These are phyloP conservation scores for Usnea hakonensis DNA, from an alignment of 495 filamentous ascomycete genomes.

Conservation along the genomic window DNA sequence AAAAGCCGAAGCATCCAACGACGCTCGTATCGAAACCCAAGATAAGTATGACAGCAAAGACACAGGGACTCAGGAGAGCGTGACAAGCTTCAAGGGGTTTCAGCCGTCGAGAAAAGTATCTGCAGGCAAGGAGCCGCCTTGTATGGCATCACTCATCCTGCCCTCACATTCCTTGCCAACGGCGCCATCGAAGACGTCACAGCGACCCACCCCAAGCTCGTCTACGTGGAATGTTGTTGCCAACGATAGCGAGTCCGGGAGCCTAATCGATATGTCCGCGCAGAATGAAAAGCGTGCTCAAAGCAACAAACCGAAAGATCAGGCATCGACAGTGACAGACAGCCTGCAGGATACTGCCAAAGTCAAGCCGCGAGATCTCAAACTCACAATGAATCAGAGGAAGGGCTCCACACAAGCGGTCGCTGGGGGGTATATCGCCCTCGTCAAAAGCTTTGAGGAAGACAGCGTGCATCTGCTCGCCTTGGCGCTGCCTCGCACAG, in stretches of 20 bases:
- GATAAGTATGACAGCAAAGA: background rate
- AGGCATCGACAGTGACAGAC: background rate
- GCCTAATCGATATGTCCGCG: background rate
- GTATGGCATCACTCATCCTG: background rate
- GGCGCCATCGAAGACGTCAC: background rate
- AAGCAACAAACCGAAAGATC: background rate
- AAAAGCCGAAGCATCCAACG: background rate
- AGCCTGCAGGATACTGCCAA: background rate
- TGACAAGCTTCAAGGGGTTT: background rate
- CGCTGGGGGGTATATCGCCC: background rate
- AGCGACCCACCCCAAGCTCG: background rate
- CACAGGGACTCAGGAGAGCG: background rate
- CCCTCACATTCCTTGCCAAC: background rate
- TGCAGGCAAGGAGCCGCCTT: background rate
- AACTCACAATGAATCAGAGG: conserved; percentile 15
- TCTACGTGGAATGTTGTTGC: background rate
- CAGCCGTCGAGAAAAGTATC: background rate
- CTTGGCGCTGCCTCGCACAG: conserved; percentile 7
- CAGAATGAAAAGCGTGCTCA: background rate
- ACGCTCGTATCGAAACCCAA: background rate
- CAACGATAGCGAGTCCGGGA: background rate
- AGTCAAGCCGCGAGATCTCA: background rate
- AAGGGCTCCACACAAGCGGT: conserved; percentile 1
- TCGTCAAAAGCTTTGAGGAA: conserved; percentile 8
- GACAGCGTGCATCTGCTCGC: background rate